phyloP scores from a whole-genome alignment of 768 basidiomycete species.

The Naematelia aurantialba region DNA sequence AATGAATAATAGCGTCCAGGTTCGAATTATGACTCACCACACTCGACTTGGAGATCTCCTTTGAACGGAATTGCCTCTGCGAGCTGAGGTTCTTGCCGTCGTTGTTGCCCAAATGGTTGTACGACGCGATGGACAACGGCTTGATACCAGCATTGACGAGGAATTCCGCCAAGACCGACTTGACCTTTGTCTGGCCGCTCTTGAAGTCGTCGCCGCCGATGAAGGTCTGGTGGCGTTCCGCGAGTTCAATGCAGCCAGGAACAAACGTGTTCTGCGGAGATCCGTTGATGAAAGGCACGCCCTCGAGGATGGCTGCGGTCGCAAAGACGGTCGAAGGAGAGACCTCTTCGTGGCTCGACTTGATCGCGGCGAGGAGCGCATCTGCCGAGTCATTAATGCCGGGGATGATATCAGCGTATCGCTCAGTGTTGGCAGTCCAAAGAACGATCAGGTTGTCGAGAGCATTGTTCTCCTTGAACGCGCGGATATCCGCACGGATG shows the following conservation, averaged over 20 bases:
- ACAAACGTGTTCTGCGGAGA: slow-evolving; percentile 99
- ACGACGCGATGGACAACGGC: slow-evolving; percentile 91
- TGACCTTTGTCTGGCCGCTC: slow-evolving; percentile 86
- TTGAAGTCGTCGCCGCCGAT: slow-evolving; percentile 98
- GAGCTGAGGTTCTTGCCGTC: slow-evolving; percentile 89
- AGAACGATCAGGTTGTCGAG: slow-evolving; percentile 89
- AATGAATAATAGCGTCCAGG: slow-evolving; percentile 47
- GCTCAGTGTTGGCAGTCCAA: slow-evolving; percentile 98
- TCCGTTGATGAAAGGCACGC: slow-evolving; percentile 91
- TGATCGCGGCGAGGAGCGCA: slow-evolving; percentile 76
- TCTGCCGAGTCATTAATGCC: slow-evolving; percentile 94
- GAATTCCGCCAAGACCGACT: slow-evolving; percentile 95
- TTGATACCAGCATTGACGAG: slow-evolving; percentile 98
- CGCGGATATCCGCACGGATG: slow-evolving; percentile 86
- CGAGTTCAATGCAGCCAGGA: slow-evolving; percentile 86
- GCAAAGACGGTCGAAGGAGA: slow-evolving; percentile 95
- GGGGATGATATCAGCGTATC: slow-evolving; percentile 88
- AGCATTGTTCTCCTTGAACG: slow-evolving; percentile 76
- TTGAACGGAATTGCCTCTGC: slow-evolving; percentile 90
- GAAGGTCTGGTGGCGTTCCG: slow-evolving; percentile 82
- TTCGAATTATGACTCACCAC: no score
- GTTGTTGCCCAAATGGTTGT: slow-evolving; percentile 99
- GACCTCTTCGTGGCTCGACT: slow-evolving; percentile 82
- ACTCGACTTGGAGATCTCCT: slow-evolving; percentile 95
- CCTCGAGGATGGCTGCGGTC: slow-evolving; percentile 90